Percentiles rank a stretch among this genome's conserved stretches.
phyloP scores from a whole-genome alignment of 1,284 basidiomycete genomes.

The Apiotrichum gracile region DNA sequence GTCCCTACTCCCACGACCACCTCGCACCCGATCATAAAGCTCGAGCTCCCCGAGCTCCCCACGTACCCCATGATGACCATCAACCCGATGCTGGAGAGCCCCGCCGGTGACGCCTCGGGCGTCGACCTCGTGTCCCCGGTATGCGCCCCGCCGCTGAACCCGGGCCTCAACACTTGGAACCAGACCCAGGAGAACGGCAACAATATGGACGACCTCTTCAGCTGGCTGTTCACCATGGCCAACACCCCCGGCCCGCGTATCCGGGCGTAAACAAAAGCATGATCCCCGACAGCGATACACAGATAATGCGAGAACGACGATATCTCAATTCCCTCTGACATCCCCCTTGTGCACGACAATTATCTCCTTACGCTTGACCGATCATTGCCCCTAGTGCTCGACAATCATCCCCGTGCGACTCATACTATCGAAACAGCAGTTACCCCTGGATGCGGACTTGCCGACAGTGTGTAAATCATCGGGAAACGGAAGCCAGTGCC shows the following conservation, averaged over 20 bases:
- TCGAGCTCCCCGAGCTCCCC: not conserved
- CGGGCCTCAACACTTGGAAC: not conserved
- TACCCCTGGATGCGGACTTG: too few species aligned
- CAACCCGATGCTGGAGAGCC: not conserved
- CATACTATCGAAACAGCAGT: too few species aligned
- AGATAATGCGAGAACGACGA: too few species aligned
- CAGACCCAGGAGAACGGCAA: not conserved
- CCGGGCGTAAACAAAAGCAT: not conserved
- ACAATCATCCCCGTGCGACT: too few species aligned
- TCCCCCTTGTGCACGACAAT: too few species aligned
- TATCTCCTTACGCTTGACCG: too few species aligned
- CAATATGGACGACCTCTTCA: constrained; percentile 15
- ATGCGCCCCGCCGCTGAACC: not conserved
- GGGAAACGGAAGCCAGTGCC: too few species aligned
- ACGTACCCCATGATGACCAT: constrained; percentile 1
- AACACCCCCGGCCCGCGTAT: not conserved
- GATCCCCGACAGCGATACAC: not conserved
- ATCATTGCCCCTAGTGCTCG: too few species aligned
- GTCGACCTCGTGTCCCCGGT: not conserved
- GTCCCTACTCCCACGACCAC: not conserved
- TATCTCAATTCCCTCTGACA: too few species aligned
- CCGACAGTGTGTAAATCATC: too few species aligned
- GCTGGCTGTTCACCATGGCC: constrained; percentile 15
- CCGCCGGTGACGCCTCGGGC: not conserved
- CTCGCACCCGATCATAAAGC: not conserved